Conservation (phyloP, 257 asterid genomes). For the Capsicum baccatum region DNA sequence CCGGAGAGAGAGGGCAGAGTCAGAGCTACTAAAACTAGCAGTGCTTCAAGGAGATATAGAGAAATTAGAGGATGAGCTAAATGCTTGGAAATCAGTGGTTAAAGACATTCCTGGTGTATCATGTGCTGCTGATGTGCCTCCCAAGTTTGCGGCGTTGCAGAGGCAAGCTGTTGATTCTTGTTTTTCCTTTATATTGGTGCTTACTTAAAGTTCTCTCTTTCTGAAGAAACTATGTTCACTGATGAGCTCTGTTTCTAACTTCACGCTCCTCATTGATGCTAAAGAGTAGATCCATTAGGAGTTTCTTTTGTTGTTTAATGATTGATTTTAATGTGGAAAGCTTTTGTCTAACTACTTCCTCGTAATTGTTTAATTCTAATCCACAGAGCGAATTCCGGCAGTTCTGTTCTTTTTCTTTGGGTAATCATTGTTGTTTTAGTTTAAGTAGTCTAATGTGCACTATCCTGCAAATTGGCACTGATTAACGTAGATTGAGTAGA, state of each 20-base stretch:
- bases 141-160: conserved; percentile 74
- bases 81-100: conserved; percentile 74
- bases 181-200: conserved; percentile 30
- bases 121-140: conserved; percentile 75
- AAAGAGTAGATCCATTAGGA: not conserved
- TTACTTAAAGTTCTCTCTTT: not conserved
- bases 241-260: conserved; percentile 9
- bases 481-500: not conserved
- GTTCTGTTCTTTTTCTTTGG: conserved; percentile 21
- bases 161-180: conserved; percentile 53
- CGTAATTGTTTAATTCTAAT: not conserved
- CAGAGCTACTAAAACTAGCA: conserved; percentile 68
- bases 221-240: not conserved
- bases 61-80: conserved; percentile 79
- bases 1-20: conserved; percentile 84
- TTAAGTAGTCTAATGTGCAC: not conserved
- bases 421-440: not conserved
- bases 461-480: not conserved
- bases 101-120: conserved; percentile 88
- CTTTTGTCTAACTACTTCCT: not conserved
- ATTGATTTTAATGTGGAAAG: conserved; percentile 15
- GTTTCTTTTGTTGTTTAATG: conserved; percentile 18
- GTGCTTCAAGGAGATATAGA: conserved; percentile 55
- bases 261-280: not conserved
- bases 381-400: not conserved